A percentile compares a stretch with the other conserved stretches of the same genome.
Conservation (phyloP, 2,329 filamentous ascomycete species). For the Cladobotryum protrusum region DNA sequence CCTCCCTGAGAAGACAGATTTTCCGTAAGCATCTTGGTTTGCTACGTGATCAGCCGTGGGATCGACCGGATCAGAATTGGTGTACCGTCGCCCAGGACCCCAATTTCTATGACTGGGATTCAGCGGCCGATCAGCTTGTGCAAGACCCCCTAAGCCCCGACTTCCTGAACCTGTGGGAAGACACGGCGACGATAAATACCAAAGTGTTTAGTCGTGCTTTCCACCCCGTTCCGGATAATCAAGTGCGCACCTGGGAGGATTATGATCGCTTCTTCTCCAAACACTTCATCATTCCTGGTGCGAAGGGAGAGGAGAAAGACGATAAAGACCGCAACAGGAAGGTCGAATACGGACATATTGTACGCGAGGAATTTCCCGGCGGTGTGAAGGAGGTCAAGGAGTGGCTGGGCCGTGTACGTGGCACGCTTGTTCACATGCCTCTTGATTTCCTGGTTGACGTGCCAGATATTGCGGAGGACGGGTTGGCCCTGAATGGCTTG, state of each 20-base stretch:
- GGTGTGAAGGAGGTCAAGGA: conserved; percentile 70
- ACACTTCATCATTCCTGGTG: conserved; percentile 56
- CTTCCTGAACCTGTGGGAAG: conserved; percentile 67
- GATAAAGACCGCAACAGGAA: conserved; percentile 35
- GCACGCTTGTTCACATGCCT: conserved; percentile 83
- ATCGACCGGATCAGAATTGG: conserved; percentile 65
- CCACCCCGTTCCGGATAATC: conserved; percentile 68
- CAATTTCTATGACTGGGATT: conserved; percentile 70
- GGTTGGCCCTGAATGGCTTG: conserved; percentile 63
- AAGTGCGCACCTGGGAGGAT: conserved; percentile 63
- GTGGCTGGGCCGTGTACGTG: conserved; percentile 58
- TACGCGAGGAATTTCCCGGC: conserved; percentile 68
- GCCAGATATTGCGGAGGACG: conserved; percentile 79
- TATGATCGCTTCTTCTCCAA: conserved; percentile 66
- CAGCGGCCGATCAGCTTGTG: conserved; percentile 61
- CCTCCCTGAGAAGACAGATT: conserved; percentile 74
- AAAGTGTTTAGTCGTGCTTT: conserved; percentile 76
- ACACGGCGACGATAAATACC: conserved; percentile 70
- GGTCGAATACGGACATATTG: conserved; percentile 82
- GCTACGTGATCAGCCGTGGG: conserved; percentile 66
- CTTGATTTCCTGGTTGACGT: conserved; percentile 76
- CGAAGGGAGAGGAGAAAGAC: conserved; percentile 40
- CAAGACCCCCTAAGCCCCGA: conserved; percentile 64
- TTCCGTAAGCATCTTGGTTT: conserved; percentile 91
- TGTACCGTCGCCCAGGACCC: conserved; percentile 62